phyloP scores from a whole-genome alignment of 2,329 filamentous ascomycete species.

The Ceratocystis cacaofunesta region DNA sequence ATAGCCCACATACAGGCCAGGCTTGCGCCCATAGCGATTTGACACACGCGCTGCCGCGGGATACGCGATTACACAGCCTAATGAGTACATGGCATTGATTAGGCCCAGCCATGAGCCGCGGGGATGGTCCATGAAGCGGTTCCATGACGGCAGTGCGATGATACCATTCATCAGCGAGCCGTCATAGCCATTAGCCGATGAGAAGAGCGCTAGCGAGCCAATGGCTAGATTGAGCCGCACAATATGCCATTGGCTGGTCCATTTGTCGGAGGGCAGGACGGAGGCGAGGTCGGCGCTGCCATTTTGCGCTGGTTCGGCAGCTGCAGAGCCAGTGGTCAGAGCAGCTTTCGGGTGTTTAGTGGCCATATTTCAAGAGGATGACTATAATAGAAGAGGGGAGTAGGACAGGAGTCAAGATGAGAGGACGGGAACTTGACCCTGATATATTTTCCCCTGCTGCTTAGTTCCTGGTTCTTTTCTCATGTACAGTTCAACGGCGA shows the following conservation, averaged over 20 bases:
- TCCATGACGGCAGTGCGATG: constrained; percentile 28
- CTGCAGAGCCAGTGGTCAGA: neutral
- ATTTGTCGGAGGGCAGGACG: constrained; percentile 70
- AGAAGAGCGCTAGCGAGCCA: constrained; percentile 34
- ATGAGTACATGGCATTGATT: constrained; percentile 37
- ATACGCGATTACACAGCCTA: constrained; percentile 33
- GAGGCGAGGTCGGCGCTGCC: constrained; percentile 46
- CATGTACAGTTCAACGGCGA: neutral
- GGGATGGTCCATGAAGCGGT: constrained; percentile 18
- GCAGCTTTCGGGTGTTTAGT: neutral
- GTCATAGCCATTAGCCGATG: constrained; percentile 39
- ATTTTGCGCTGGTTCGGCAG: constrained; percentile 27
- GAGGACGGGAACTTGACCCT: neutral
- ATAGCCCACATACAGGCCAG: constrained; percentile 32
- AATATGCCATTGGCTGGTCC: constrained; percentile 61
- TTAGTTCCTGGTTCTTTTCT: neutral
- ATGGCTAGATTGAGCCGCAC: constrained; percentile 52
- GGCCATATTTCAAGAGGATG: neutral
- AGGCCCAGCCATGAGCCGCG: constrained; percentile 35
- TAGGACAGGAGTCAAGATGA: neutral
- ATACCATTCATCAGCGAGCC: constrained; percentile 36
- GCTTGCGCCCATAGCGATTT: constrained; percentile 33
- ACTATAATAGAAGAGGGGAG: neutral
- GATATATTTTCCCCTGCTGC: neutral
- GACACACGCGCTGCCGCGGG: constrained; percentile 32